phyloP scores from a whole-genome alignment of 495 filamentous ascomycete species.

The Aspergillus campestris region DNA sequence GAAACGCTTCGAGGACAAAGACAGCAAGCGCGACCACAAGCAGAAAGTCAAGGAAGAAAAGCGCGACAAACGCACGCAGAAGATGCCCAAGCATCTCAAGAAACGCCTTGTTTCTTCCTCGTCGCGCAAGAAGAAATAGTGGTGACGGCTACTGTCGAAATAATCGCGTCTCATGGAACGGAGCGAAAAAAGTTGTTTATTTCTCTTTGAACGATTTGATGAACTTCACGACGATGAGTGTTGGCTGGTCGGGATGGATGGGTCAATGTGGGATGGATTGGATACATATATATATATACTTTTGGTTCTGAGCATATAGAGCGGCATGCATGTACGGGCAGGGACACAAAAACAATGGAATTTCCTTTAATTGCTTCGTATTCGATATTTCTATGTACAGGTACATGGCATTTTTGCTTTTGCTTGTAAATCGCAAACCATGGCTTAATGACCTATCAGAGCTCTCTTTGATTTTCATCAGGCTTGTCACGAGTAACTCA shows the following conservation, averaged over 20 bases:
- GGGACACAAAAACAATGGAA: neutral
- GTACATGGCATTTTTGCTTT: slow-evolving; percentile 5
- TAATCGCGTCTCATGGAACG: neutral
- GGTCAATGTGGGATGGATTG: neutral
- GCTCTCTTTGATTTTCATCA: slow-evolving; percentile 42
- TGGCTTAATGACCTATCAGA: slow-evolving; percentile 28
- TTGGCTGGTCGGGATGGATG: slow-evolving; percentile 2
- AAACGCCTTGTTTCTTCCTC: slow-evolving; percentile 46
- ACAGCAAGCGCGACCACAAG: slow-evolving; percentile 82
- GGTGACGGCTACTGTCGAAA: neutral
- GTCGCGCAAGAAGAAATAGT: slow-evolving; percentile 38
- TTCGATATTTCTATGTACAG: slow-evolving; percentile 5
- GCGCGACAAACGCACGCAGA: slow-evolving; percentile 79
- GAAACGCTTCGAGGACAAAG: slow-evolving; percentile 87
- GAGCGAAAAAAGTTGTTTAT: neutral
- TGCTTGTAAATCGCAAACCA: neutral
- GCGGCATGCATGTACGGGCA: neutral
- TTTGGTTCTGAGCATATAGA: slow-evolving; percentile 4
- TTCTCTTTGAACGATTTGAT: slow-evolving; percentile 5
- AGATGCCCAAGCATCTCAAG: slow-evolving; percentile 93
- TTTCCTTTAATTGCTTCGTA: neutral
- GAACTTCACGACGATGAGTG: slow-evolving; percentile 9
- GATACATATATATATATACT: slow-evolving; percentile 3
- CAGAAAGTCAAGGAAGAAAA: slow-evolving; percentile 89
- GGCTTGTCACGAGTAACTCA: slow-evolving; percentile 8